Conservation (phyloP, 768 basidiomycete genomes). For the Mrakia gelida region DNA sequence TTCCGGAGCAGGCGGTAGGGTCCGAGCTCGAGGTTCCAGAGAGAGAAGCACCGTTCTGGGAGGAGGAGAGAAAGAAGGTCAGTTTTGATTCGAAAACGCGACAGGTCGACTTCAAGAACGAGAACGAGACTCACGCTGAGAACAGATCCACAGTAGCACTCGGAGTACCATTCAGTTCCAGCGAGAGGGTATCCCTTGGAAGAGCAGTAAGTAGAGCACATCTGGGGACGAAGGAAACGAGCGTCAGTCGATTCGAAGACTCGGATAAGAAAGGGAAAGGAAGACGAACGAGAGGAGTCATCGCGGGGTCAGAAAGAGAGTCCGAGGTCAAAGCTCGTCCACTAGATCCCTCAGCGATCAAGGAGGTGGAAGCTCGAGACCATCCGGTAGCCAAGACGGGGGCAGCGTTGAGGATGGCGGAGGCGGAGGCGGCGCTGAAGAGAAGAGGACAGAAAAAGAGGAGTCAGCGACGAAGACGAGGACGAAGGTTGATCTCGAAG, state of each 20-base stretch:
- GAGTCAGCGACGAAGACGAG: too few relatives aligned
- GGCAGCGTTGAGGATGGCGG: not conserved
- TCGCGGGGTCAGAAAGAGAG: not conserved
- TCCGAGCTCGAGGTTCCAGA: too few relatives aligned
- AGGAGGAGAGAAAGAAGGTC: too few relatives aligned
- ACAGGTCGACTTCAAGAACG: too few relatives aligned
- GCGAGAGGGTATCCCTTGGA: not conserved
- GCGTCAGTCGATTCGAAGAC: not conserved
- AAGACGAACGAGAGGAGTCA: not conserved
- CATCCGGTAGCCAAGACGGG: not conserved
- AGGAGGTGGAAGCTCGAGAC: not conserved
- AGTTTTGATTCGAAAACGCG: too few relatives aligned
- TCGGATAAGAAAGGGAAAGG: not conserved
- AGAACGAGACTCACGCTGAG: too few relatives aligned
- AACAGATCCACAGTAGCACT: not conserved
- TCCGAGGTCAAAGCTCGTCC: conserved; percentile 32
- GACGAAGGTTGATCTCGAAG: too few relatives aligned
- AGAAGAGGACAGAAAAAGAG: too few relatives aligned
- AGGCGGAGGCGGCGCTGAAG: not conserved
- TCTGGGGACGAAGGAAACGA: not conserved
- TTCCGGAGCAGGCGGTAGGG: too few relatives aligned
- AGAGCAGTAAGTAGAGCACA: not conserved
- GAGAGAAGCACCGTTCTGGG: too few relatives aligned
- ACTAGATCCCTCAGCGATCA: not conserved
- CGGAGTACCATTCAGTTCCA: not conserved